These are phyloP conservation scores for Paecilomyces variotii DNA, from an alignment of 2,329 filamentous ascomycete genomes.

Conservation along the genomic window DNA sequence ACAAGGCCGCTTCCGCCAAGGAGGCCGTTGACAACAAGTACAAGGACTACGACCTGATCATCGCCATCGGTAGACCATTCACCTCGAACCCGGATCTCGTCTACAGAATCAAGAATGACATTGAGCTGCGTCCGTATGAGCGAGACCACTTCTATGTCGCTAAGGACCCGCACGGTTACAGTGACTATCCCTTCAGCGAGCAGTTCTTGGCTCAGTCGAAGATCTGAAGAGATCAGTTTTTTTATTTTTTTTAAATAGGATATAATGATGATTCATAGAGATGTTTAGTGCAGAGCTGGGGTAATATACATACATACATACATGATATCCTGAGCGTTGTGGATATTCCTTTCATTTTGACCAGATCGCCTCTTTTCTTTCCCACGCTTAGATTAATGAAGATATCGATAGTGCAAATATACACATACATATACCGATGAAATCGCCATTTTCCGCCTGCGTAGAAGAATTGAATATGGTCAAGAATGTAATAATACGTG, in stretches of 20 bases:
- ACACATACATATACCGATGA: not conserved
- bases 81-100: slow-evolving; percentile 41
- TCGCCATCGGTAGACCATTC: slow-evolving; percentile 37
- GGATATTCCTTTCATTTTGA: too few relatives aligned
- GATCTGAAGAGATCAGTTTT: not conserved
- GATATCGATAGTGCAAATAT: not conserved
- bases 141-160: slow-evolving; percentile 33
- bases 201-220: slow-evolving; percentile 17
- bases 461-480: too few relatives aligned
- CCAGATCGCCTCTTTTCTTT: too few relatives aligned
- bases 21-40: slow-evolving; percentile 27
- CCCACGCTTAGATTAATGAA: too few relatives aligned
- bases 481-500: too few relatives aligned
- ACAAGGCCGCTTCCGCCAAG: slow-evolving; percentile 31
- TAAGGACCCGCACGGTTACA: slow-evolving; percentile 31
- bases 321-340: too few relatives aligned
- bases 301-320: too few relatives aligned
- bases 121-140: slow-evolving; percentile 32
- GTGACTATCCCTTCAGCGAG: slow-evolving; percentile 27
- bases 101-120: slow-evolving; percentile 30
- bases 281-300: too few relatives aligned
- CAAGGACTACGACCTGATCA: slow-evolving; percentile 19
- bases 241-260: not conserved
- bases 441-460: too few relatives aligned
- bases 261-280: not conserved